Conservation (phyloP, 257 asterid genomes). For the Fraxinus pennsylvanica region DNA sequence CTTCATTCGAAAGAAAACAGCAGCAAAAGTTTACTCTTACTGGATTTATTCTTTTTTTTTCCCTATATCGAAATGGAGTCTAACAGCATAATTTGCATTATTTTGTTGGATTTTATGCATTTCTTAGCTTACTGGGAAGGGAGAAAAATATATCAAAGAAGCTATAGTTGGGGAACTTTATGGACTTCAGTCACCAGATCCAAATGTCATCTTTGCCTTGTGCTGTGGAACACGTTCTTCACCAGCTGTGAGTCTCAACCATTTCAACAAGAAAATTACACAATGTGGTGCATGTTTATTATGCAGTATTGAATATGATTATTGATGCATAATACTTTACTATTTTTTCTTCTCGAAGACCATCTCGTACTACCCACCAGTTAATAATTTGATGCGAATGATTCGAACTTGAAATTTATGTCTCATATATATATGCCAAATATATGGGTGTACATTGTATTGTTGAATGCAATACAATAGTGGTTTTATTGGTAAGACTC, state of each 20-base stretch:
- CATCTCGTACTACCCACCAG: no score
- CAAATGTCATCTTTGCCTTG: constrained; percentile 78
- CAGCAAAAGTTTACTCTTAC: no score
- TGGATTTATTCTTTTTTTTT: no score
- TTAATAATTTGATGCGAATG: no score
- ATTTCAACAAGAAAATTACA: no score
- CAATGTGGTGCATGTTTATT: not conserved
- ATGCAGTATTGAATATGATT: not conserved
- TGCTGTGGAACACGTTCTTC: constrained; percentile 92
- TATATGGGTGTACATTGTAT: not conserved
- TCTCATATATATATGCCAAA: not conserved
- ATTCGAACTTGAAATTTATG: not conserved
- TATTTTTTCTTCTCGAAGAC: not conserved
- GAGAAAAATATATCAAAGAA: constrained; percentile 36
- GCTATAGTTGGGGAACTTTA: constrained; percentile 47
- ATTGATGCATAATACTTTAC: not conserved
- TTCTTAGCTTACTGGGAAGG: constrained; percentile 36
- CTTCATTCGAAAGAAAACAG: no score
- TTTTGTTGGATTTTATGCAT: not conserved
- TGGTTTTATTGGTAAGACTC: not conserved
- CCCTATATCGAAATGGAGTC: not conserved
- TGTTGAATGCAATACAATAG: not conserved
- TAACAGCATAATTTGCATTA: not conserved
- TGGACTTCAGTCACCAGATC: constrained; percentile 68
- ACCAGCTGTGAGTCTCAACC: constrained; percentile 63